These are phyloP conservation scores for Gossypium stocksii DNA, from an alignment of 345 rosid genomes.

Conservation along the genomic window DNA sequence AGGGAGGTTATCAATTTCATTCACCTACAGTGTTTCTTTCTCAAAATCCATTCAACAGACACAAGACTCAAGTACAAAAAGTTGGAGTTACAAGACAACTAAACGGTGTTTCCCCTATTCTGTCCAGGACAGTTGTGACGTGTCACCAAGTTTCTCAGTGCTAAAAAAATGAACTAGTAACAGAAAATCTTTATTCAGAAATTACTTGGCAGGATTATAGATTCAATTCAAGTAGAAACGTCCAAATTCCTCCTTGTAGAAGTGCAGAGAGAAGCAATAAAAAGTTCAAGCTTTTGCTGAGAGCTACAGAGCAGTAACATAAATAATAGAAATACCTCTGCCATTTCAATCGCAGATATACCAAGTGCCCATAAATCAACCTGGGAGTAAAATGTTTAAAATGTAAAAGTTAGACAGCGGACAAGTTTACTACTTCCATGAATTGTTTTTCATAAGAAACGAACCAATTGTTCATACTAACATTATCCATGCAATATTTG, in stretches of 20 bases:
- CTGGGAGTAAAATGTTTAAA: slow-evolving; percentile 36
- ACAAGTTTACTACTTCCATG: neutral
- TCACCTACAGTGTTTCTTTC: neutral
- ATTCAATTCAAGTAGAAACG: slow-evolving; percentile 6
- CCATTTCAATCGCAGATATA: slow-evolving; percentile 79
- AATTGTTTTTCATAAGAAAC: neutral
- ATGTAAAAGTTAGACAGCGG: slow-evolving; percentile 4
- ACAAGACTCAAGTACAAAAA: neutral
- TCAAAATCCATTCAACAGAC: neutral
- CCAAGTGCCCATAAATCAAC: slow-evolving; percentile 99
- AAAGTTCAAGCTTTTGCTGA: neutral
- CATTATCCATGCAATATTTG: neutral
- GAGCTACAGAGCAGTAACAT: slow-evolving; percentile 11
- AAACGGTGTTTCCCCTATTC: neutral
- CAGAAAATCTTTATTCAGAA: neutral
- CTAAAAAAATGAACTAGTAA: neutral
- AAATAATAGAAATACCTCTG: slow-evolving; percentile 11
- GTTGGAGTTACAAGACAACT: neutral
- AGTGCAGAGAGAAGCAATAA: neutral
- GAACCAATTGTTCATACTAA: neutral
- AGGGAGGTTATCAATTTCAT: neutral
- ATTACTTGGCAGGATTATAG: neutral
- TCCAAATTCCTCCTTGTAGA: neutral
- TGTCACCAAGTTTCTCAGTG: neutral
- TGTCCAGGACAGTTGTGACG: neutral